Percentiles rank a stretch among this genome's conserved stretches.
These are phyloP conservation scores for Debaryomyces prosopidis DNA, from an alignment of 805 yeast species.

Conservation along the genomic window DNA sequence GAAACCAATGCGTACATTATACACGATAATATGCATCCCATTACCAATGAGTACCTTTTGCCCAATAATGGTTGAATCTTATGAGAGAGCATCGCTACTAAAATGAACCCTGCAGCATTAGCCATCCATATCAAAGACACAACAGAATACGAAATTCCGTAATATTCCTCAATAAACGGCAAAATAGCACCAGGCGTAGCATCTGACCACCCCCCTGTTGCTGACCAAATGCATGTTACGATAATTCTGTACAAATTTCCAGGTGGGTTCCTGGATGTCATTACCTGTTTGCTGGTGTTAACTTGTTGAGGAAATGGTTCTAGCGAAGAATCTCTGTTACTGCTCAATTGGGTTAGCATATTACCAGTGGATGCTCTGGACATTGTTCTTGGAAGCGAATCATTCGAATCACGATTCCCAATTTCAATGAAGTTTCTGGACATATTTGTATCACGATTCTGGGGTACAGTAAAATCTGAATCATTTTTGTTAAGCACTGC, in stretches of 20 bases:
- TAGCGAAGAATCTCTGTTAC: background rate
- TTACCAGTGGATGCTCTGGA: background rate
- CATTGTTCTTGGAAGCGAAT: background rate
- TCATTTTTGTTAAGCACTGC: background rate
- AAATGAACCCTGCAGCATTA: constrained; percentile 26
- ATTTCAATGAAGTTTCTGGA: background rate
- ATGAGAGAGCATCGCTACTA: constrained; percentile 23
- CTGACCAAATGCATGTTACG: constrained; percentile 18
- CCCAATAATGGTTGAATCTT: constrained; percentile 24
- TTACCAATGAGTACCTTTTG: constrained; percentile 14
- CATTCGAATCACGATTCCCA: background rate
- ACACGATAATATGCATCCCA: constrained; percentile 36
- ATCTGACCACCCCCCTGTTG: constrained; percentile 23
- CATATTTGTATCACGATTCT: background rate
- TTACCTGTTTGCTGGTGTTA: constrained; percentile 15
- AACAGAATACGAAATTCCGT: constrained; percentile 21
- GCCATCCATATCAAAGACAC: constrained; percentile 29
- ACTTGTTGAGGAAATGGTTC: constrained; percentile 3
- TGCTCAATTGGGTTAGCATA: background rate
- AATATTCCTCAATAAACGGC: constrained; percentile 25
- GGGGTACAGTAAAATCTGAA: background rate
- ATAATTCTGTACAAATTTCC: constrained; percentile 18
- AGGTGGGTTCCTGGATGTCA: constrained; percentile 35
- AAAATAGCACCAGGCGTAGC: constrained; percentile 30
- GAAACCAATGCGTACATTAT: constrained; percentile 48